Conservation (phyloP, 164 flowering plant species). For the Echeveria elegans region DNA sequence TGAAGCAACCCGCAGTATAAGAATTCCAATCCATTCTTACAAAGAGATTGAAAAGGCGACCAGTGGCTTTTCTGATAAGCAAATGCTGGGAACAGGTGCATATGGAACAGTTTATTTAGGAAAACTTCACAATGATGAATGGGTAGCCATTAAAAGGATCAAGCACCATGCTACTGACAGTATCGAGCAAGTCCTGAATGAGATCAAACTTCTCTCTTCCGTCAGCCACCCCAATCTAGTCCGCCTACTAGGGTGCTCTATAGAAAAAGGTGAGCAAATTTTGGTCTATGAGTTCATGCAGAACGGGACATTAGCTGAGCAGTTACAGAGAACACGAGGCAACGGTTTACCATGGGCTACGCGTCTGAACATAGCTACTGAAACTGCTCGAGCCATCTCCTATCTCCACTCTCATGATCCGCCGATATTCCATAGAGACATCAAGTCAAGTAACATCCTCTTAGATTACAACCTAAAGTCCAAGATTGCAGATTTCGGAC, state of each 20-base stretch:
- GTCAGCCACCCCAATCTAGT: slow-evolving; percentile 81
- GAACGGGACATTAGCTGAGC: slow-evolving; percentile 79
- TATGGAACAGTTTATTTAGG: slow-evolving; percentile 84
- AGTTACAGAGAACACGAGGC: slow-evolving; percentile 59
- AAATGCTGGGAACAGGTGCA: slow-evolving; percentile 72
- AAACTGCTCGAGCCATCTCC: slow-evolving; percentile 78
- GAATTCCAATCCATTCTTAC: slow-evolving; percentile 54
- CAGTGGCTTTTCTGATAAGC: slow-evolving; percentile 47
- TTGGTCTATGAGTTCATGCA: slow-evolving; percentile 93
- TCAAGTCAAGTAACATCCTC: slow-evolving; percentile 87
- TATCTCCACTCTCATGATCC: slow-evolving; percentile 75
- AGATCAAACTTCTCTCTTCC: slow-evolving; percentile 74
- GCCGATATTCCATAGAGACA: slow-evolving; percentile 70
- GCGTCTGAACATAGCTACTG: slow-evolving; percentile 59
- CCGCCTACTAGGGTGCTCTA: slow-evolving; percentile 72
- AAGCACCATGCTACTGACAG: slow-evolving; percentile 49
- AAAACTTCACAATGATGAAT: slow-evolving; percentile 42
- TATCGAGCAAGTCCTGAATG: slow-evolving; percentile 68
- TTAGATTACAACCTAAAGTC: slow-evolving; percentile 52
- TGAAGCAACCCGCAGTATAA: slow-evolving; percentile 36
- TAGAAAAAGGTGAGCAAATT: slow-evolving; percentile 64
- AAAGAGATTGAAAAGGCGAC: slow-evolving; percentile 81
- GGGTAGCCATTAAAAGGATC: slow-evolving; percentile 74
- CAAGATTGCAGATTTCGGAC: slow-evolving; percentile 92
- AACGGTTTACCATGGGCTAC: slow-evolving; percentile 57